Evolutionary conservation across 768 basidiomycete species (phyloP).

Genomic region (Paxillus involutus): DNA sequence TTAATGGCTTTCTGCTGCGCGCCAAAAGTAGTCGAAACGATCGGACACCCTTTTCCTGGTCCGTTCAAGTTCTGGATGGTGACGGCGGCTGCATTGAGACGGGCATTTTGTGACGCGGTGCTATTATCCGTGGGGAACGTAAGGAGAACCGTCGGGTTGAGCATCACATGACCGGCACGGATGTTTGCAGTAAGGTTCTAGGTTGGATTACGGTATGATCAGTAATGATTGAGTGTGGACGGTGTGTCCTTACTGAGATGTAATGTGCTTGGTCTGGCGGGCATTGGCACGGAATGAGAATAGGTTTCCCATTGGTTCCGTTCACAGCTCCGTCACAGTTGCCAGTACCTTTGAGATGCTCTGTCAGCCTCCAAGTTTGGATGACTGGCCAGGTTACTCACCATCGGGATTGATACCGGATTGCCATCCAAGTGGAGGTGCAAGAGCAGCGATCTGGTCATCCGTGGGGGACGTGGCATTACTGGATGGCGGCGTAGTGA

Average conservation of each 20-base stretch:
- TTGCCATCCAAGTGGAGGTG: slow-evolving; percentile 56
- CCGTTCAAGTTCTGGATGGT: slow-evolving; percentile 74
- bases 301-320: slow-evolving; percentile 29
- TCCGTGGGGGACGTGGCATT: slow-evolving; percentile 18
- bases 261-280: slow-evolving; percentile 29
- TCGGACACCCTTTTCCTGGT: slow-evolving; percentile 65
- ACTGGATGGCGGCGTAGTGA: background rate
- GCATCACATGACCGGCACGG: slow-evolving; percentile 39
- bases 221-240: background rate
- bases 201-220: background rate
- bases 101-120: slow-evolving; percentile 39
- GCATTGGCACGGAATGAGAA: slow-evolving; percentile 36
- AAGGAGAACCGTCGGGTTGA: slow-evolving; percentile 39
- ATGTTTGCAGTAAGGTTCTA: slow-evolving; percentile 40
- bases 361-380: background rate
- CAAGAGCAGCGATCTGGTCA: slow-evolving; percentile 39
- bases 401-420: slow-evolving; percentile 63
- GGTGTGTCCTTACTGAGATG: slow-evolving; percentile 17
- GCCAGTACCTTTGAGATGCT: slow-evolving; percentile 28
- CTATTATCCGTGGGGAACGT: slow-evolving; percentile 46
- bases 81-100: slow-evolving; percentile 57
- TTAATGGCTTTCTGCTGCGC: slow-evolving; percentile 32
- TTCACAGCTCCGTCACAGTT: slow-evolving; percentile 38
- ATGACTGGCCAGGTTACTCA: slow-evolving; percentile 20
- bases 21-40: slow-evolving; percentile 59